These are phyloP conservation scores for Phoma sp. DNA, from an alignment of 2,329 filamentous ascomycete genomes.

Conservation along the genomic window DNA sequence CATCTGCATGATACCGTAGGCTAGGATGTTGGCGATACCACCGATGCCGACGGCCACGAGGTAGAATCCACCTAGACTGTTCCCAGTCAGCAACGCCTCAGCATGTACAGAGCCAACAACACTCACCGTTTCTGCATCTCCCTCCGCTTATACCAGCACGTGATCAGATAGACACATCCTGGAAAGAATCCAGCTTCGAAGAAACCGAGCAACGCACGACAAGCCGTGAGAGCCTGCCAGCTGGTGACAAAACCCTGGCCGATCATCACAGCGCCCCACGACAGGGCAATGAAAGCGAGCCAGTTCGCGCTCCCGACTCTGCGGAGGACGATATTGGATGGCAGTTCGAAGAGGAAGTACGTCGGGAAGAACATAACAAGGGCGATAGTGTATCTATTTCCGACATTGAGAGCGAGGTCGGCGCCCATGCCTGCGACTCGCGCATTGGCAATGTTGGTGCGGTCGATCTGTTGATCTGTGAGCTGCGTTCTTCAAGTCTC, in stretches of 20 bases:
- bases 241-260: constrained; percentile 33
- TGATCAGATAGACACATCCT: constrained; percentile 38
- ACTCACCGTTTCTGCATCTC: constrained; percentile 33
- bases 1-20: constrained; percentile 39
- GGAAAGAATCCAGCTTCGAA: constrained; percentile 39
- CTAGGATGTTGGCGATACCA: constrained; percentile 36
- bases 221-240: constrained; percentile 31
- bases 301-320: constrained; percentile 38
- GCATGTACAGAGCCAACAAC: no score
- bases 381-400: constrained; percentile 33
- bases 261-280: constrained; percentile 38
- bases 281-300: constrained; percentile 32
- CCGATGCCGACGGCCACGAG: constrained; percentile 36
- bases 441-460: constrained; percentile 29
- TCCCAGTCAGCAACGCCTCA: neutral
- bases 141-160: constrained; percentile 36
- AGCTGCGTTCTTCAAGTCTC: neutral
- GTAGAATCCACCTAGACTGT: constrained; percentile 31
- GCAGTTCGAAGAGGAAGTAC: constrained; percentile 32
- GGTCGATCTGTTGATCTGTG: constrained; percentile 1
- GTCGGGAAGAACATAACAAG: constrained; percentile 37
- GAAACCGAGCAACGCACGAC: constrained; percentile 30
- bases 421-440: constrained; percentile 36
- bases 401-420: constrained; percentile 30
- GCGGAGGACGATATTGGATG: constrained; percentile 33